Conservation (phyloP, 805 yeast genomes). For the Kodamaea kaohsiungensis region DNA sequence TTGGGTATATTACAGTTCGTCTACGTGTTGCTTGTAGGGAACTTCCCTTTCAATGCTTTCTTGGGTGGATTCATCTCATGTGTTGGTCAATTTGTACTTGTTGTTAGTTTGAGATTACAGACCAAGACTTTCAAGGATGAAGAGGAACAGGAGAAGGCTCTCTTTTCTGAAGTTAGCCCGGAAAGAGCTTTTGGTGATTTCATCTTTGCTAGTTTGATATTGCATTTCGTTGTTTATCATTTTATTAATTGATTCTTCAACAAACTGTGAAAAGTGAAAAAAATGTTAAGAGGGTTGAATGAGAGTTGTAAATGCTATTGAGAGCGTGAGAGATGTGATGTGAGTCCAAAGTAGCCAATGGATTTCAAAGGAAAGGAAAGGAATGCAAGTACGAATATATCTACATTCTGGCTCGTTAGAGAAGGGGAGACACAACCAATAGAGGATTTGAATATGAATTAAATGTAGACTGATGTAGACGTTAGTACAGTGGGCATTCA, state of each 20-base stretch:
- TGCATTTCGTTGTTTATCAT: constrained; percentile 88
- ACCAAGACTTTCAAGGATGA: constrained; percentile 12
- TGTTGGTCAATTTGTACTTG: constrained; percentile 93
- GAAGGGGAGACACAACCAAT: too few relatives aligned
- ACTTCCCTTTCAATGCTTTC: constrained; percentile 96
- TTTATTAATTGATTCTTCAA: constrained; percentile 67
- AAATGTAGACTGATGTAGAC: too few relatives aligned
- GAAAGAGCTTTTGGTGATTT: constrained; percentile 84
- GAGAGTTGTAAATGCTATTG: too few relatives aligned
- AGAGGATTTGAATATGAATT: too few relatives aligned
- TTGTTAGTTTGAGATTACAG: constrained; percentile 81
- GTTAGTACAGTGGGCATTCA: too few relatives aligned
- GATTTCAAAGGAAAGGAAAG: too few relatives aligned
- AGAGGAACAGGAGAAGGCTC: constrained; percentile 4
- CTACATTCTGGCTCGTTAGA: too few relatives aligned
- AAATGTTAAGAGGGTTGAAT: background rate
- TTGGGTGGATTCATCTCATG: constrained; percentile 89
- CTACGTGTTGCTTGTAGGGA: constrained; percentile 77
- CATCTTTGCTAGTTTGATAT: constrained; percentile 78
- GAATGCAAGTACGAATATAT: too few relatives aligned
- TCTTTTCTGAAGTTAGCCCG: constrained; percentile 27
- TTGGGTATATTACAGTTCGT: constrained; percentile 78
- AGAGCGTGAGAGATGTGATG: background rate
- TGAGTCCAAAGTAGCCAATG: too few relatives aligned
- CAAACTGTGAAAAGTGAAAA: background rate